Conservation (phyloP, 192 early-diverging fungal species). For the Allomyces javanicus region DNA sequence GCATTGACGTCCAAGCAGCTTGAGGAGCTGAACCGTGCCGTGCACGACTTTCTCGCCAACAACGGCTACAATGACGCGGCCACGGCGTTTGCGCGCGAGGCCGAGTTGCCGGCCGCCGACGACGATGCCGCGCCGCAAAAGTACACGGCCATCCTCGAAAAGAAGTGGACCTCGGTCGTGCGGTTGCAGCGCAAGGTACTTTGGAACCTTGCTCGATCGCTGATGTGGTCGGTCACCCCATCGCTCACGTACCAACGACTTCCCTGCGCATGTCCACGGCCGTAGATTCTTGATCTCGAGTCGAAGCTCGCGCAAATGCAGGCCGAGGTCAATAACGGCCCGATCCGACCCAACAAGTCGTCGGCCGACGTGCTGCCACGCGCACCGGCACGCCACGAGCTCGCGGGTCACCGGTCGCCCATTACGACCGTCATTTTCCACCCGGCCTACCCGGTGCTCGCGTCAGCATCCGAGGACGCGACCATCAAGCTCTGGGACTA, state of each 20-base stretch:
- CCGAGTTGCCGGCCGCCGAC: too few relatives aligned
- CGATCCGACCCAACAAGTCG: too few relatives aligned
- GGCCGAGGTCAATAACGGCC: conserved; percentile 27
- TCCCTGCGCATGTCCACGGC: too few relatives aligned
- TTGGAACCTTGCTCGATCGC: too few relatives aligned
- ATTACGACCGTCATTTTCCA: conserved; percentile 71
- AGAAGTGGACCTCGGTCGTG: conserved; percentile 92
- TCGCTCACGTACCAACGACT: too few relatives aligned
- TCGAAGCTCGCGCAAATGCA: conserved; percentile 53
- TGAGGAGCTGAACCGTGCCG: too few relatives aligned
- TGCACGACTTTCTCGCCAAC: too few relatives aligned
- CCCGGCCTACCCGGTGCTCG: conserved; percentile 60
- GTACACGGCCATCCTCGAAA: conserved; percentile 27
- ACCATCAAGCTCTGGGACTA: conserved; percentile 87
- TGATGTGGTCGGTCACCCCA: too few relatives aligned
- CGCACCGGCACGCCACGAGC: background rate
- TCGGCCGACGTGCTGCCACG: background rate
- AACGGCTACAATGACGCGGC: too few relatives aligned
- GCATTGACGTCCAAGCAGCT: too few relatives aligned
- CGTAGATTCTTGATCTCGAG: conserved; percentile 71
- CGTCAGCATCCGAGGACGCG: conserved; percentile 76
- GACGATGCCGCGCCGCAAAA: too few relatives aligned
- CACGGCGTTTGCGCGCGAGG: too few relatives aligned
- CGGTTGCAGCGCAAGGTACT: conserved; percentile 61
- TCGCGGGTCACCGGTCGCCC: conserved; percentile 50